Base-by-base conservation (phyloP, 192 early-diverging fungal species). In the Jimgerdemannia flammicorona region DNA sequence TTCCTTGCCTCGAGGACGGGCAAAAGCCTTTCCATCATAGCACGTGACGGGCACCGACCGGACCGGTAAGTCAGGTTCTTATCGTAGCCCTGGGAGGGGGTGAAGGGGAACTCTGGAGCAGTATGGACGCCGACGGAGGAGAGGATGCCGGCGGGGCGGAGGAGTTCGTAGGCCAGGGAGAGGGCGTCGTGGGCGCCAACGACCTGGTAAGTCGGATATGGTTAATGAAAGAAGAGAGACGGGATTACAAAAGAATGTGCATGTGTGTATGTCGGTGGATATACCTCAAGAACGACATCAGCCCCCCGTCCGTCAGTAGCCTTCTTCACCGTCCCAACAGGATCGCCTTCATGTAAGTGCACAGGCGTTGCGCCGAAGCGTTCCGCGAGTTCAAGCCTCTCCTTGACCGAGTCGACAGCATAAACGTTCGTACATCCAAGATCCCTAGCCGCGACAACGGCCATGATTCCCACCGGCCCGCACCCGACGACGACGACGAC, bases 81-180 rank as follows among this genome's bases (percentile, higher is more conserved):
- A 79, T 88, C 79, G 49, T 90, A 90, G 39, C 82, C 83, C 64
- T 84, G 75, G 43, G 80, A 80, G 20, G 87, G 85, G 19, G 80
- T 84, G 49, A 90, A 84, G 3, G 88, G 87, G 73, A 87, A 88
- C 10, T 78, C 81, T n/a, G 70, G 73, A 67, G 79, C 74, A 42
- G 83, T 83, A 44, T 90, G 84, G 3, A 88, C 87, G 1, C 88
- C 88, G 40, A 90, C 83, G 44, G 82, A 84, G 3, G 88, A 87
- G 3, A 90, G 69, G 3, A 85, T 81, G n/a, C 88, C 88, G 42
- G 79, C 84, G 1, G 84, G 73, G 14, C 88, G 78, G 40, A 90
- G 74, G 19, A 88, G 70, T 20, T 74, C n/a, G 71, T 86, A 88
- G 40, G 82, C 70, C 0, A 86, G 77, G 7, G 74, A 59, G 3